Conservation (phyloP, 2,329 filamentous ascomycete species). For the Trichoderma citrinoviride region DNA sequence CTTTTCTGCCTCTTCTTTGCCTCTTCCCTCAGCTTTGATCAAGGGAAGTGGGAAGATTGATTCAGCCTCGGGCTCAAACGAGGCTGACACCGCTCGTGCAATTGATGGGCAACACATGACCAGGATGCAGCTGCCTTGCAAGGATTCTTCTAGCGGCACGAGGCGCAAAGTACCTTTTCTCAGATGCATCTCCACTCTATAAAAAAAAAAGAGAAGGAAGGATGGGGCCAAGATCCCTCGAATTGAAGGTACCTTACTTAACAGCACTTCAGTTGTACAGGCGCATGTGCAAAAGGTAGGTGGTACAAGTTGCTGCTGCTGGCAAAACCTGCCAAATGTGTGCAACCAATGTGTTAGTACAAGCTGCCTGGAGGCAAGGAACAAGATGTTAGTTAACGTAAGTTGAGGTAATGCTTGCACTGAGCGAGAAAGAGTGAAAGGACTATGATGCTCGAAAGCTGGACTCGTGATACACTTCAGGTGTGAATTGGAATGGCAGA, state of each 20-base stretch:
- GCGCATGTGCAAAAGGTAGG: neutral
- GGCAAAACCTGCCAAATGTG: neutral
- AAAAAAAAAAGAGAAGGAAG: neutral
- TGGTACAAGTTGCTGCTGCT: neutral
- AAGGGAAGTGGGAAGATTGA: too few relatives aligned
- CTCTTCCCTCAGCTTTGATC: neutral
- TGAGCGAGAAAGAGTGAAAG: too few relatives aligned
- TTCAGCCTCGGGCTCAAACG: neutral
- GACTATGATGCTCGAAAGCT: too few relatives aligned
- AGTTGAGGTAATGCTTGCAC: neutral
- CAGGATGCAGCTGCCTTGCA: neutral
- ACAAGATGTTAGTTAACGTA: neutral
- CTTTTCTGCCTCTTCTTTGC: neutral
- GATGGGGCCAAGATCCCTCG: neutral
- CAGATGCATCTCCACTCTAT: neutral
- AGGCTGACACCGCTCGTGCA: conserved; percentile 8
- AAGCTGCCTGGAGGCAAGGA: neutral
- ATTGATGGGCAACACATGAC: conserved; percentile 4
- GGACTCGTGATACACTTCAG: too few relatives aligned
- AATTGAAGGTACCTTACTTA: too few relatives aligned
- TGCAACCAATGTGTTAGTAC: neutral
- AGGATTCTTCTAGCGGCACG: neutral
- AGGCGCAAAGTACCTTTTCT: neutral
- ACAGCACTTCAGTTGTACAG: neutral
- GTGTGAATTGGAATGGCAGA: too few relatives aligned